Conservation (phyloP, 2,329 filamentous ascomycete genomes). For the Hortaea werneckii region DNA sequence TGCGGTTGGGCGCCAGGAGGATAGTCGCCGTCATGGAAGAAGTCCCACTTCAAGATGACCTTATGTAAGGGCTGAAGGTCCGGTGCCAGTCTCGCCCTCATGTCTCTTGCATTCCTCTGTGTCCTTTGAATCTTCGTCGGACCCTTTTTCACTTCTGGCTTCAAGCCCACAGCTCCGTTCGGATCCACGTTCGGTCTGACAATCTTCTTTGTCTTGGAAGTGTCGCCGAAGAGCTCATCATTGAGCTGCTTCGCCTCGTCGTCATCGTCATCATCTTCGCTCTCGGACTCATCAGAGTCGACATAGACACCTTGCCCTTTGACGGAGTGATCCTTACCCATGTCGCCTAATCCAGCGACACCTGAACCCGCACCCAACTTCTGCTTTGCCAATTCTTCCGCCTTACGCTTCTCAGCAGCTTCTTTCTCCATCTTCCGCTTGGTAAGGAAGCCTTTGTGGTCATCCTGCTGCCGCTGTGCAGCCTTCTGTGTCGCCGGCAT, state of each 20-base stretch:
- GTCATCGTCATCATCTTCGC: constrained; percentile 29
- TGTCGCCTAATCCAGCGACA: constrained; percentile 58
- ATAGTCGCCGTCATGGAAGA: constrained; percentile 79
- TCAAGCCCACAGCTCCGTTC: constrained; percentile 21
- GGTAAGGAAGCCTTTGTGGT: constrained; percentile 54
- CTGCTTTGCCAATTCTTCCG: constrained; percentile 12
- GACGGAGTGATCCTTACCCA: constrained; percentile 67
- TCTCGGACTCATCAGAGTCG: constrained; percentile 55
- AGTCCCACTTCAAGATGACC: constrained; percentile 85
- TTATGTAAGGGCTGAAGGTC: constrained; percentile 78
- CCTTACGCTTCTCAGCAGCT: constrained; percentile 53
- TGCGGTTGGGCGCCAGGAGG: constrained; percentile 63
- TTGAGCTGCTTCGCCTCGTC: constrained; percentile 48
- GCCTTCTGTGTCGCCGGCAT: constrained; percentile 18
- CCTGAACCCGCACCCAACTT: constrained; percentile 65
- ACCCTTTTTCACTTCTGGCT: constrained; percentile 45
- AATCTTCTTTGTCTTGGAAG: constrained; percentile 36
- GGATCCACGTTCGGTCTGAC: constrained; percentile 23
- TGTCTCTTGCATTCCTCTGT: constrained; percentile 77
- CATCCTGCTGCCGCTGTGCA: constrained; percentile 29
- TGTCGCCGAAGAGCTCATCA: constrained; percentile 55
- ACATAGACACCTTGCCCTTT: constrained; percentile 85
- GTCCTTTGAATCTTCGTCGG: constrained; percentile 79
- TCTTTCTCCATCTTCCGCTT: constrained; percentile 66
- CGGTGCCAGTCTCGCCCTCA: constrained; percentile 83